These are phyloP conservation scores for Claviceps sp. DNA, from an alignment of 2,329 filamentous ascomycete species.

Conservation along the genomic window DNA sequence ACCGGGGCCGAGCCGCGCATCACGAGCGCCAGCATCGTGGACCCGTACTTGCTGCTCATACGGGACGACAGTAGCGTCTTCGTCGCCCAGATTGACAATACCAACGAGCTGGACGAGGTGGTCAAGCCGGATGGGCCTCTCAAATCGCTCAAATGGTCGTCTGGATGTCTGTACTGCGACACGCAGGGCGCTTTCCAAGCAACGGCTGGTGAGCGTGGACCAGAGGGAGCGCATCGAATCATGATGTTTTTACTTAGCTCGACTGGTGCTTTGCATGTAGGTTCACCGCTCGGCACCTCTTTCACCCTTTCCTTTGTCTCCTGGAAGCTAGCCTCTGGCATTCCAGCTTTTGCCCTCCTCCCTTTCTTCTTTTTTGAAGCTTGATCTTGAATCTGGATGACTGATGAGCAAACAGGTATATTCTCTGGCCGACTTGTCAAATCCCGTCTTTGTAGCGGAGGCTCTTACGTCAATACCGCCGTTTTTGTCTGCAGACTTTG, in stretches of 20 bases:
- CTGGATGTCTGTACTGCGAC: constrained; percentile 74
- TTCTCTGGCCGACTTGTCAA: constrained; percentile 57
- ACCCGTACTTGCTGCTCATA: constrained; percentile 73
- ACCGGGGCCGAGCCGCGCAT: constrained; percentile 69
- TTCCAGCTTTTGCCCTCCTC: too few species aligned
- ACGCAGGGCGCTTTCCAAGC: constrained; percentile 39
- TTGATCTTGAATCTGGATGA: too few species aligned
- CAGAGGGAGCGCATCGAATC: constrained; percentile 34
- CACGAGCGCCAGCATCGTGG: constrained; percentile 67
- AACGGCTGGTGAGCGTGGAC: constrained; percentile 19
- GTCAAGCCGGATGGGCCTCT: constrained; percentile 46
- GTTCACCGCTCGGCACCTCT: constrained; percentile 16
- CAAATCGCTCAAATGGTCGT: constrained; percentile 57
- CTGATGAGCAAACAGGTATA: constrained; percentile 44
- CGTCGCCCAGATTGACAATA: constrained; percentile 61
- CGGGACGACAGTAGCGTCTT: constrained; percentile 73
- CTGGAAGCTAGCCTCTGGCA: too few species aligned
- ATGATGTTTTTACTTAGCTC: constrained; percentile 66
- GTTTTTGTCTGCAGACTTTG: constrained; percentile 57
- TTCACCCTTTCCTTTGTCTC: too few species aligned
- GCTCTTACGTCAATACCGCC: constrained; percentile 68
- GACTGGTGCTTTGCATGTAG: constrained; percentile 61
- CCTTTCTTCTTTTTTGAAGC: too few species aligned
- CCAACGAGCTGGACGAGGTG: constrained; percentile 75
- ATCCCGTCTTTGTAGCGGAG: constrained; percentile 60